These are phyloP conservation scores for Tubosaeta sp. DNA, from an alignment of 768 basidiomycete genomes.

Conservation along the genomic window DNA sequence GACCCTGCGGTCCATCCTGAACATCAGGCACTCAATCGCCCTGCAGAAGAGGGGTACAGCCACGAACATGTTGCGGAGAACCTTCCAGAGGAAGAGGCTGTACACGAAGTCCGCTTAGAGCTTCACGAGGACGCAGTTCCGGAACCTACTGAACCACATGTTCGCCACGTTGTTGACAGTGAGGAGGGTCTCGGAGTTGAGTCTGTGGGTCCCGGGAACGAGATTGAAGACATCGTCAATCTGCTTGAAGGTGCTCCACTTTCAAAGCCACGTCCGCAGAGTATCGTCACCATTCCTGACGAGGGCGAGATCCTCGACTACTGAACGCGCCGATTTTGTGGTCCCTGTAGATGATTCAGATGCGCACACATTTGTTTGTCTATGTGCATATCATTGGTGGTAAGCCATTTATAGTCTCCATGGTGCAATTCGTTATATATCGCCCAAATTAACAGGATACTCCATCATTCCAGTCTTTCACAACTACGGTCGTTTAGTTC, in stretches of 20 bases:
- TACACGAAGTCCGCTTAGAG: constrained; percentile 5
- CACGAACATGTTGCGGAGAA: constrained; percentile 4
- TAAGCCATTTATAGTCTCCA: not conserved
- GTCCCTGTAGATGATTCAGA: constrained; percentile 21
- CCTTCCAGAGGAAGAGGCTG: constrained; percentile 5
- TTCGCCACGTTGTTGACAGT: constrained; percentile 6
- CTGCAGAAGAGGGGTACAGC: constrained; percentile 6
- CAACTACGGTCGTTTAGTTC: constrained; percentile 32
- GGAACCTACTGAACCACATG: constrained; percentile 12
- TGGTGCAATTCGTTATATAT: not conserved
- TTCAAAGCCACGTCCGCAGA: constrained; percentile 39
- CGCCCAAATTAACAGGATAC: not conserved
- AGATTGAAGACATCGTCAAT: constrained; percentile 63
- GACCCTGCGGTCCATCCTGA: constrained; percentile 12
- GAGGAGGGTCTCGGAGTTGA: constrained; percentile 7
- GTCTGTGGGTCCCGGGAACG: constrained; percentile 26
- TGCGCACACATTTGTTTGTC: constrained; percentile 20
- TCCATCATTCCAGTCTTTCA: constrained; percentile 23
- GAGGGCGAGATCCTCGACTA: constrained; percentile 55
- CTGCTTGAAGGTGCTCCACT: constrained; percentile 47
- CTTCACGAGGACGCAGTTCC: not conserved
- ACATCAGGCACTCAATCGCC: constrained; percentile 4
- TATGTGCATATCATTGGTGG: constrained; percentile 22
- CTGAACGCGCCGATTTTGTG: constrained; percentile 22
- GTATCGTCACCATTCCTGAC: constrained; percentile 49